phyloP scores from a whole-genome alignment of 192 early-diverging fungal genomes.

The Funneliformis geosporum region DNA sequence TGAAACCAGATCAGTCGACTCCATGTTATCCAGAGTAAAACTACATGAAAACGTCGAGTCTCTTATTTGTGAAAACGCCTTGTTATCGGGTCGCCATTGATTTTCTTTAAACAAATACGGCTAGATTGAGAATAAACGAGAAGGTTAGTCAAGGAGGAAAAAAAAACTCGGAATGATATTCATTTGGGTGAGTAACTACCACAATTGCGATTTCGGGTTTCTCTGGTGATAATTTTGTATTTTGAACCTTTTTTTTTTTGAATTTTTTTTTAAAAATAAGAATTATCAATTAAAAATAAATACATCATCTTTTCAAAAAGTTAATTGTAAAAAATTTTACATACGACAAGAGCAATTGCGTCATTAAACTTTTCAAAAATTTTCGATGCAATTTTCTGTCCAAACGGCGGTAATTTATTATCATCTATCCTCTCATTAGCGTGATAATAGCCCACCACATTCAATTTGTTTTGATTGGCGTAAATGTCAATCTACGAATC shows the following conservation, averaged over 20 bases:
- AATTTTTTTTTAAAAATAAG: slow-evolving; percentile 20
- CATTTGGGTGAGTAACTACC: slow-evolving; percentile 27
- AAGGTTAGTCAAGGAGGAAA: background rate
- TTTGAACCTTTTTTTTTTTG: slow-evolving; percentile 22
- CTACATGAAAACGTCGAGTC: slow-evolving; percentile 18
- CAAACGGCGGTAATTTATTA: slow-evolving; percentile 45
- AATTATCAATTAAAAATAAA: background rate
- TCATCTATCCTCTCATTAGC: slow-evolving; percentile 55
- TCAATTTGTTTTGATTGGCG: slow-evolving; percentile 46
- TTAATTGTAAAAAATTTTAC: slow-evolving; percentile 14
- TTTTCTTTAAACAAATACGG: slow-evolving; percentile 52
- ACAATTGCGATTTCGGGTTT: slow-evolving; percentile 35
- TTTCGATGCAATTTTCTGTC: slow-evolving; percentile 53
- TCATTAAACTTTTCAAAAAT: slow-evolving; percentile 47
- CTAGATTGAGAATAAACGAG: slow-evolving; percentile 37
- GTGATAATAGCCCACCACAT: slow-evolving; percentile 66
- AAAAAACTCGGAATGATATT: no score
- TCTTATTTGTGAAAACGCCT: slow-evolving; percentile 37
- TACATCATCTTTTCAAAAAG: background rate
- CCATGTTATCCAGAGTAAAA: slow-evolving; percentile 42
- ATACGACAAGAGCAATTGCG: slow-evolving; percentile 61
- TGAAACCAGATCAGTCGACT: slow-evolving; percentile 32
- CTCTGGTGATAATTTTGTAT: slow-evolving; percentile 21
- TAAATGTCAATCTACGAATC: slow-evolving; percentile 57
- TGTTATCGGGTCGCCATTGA: slow-evolving; percentile 51